Percentiles rank a stretch among this genome's conserved stretches.
These are phyloP conservation scores for Phalaenopsis hybrid DNA, from an alignment of 116 monocot genomes.

Conservation along the genomic window DNA sequence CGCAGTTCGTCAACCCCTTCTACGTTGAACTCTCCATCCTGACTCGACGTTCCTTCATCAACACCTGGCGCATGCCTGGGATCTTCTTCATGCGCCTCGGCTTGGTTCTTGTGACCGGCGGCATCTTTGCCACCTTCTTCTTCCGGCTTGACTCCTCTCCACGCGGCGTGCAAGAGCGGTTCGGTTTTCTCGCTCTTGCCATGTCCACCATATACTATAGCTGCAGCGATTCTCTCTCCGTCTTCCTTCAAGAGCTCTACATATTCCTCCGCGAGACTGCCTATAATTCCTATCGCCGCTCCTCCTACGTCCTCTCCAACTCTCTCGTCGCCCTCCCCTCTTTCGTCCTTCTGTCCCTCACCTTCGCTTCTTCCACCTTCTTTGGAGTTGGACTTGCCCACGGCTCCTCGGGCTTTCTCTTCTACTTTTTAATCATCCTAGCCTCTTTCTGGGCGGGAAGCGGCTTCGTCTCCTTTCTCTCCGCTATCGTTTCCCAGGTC, in stretches of 20 bases:
- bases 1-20: slow-evolving; percentile 55
- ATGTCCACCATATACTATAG: slow-evolving; percentile 94
- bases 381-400: slow-evolving; percentile 25
- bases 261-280: slow-evolving; percentile 31
- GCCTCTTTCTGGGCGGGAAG: slow-evolving; percentile 38
- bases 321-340: slow-evolving; percentile 25
- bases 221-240: slow-evolving; percentile 80
- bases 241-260: slow-evolving; percentile 70
- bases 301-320: slow-evolving; percentile 31
- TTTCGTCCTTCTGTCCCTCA: slow-evolving; percentile 16
- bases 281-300: slow-evolving; percentile 28
- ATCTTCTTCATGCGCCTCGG: slow-evolving; percentile 52
- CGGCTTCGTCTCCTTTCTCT: slow-evolving; percentile 35
- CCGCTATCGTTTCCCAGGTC: slow-evolving; percentile 21
- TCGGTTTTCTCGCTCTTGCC: slow-evolving; percentile 76
- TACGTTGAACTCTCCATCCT: slow-evolving; percentile 60
- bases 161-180: slow-evolving; percentile 60
- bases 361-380: slow-evolving; percentile 24
- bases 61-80: slow-evolving; percentile 55
- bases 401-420: slow-evolving; percentile 16
- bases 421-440: slow-evolving; percentile 20
- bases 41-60: slow-evolving; percentile 36
- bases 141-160: slow-evolving; percentile 59
- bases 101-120: slow-evolving; percentile 54
- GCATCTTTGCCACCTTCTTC: slow-evolving; percentile 82